phyloP scores from a whole-genome alignment of 2,329 filamentous ascomycete species.

The Penicillium sp. region DNA sequence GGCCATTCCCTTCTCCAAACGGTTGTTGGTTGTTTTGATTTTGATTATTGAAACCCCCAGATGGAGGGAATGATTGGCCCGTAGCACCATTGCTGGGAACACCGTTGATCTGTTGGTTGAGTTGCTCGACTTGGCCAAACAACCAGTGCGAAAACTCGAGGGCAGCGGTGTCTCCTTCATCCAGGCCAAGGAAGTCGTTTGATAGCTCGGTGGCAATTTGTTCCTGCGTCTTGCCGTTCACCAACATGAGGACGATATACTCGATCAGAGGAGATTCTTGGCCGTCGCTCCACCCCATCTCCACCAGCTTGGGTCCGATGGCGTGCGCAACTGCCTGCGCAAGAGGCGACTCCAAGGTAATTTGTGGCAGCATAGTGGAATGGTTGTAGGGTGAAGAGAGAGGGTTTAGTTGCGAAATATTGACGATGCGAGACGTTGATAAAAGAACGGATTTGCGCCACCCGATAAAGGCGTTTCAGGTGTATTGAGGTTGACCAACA shows the following conservation, averaged over 20 bases:
- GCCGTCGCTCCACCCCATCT: constrained; percentile 88
- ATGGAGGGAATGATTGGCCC: constrained; percentile 35
- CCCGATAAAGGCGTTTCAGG: constrained; percentile 13
- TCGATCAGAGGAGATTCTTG: constrained; percentile 83
- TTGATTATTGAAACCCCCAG: constrained; percentile 23
- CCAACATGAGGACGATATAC: constrained; percentile 96
- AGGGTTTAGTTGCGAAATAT: constrained; percentile 1
- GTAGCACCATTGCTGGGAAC: constrained; percentile 22
- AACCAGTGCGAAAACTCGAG: constrained; percentile 87
- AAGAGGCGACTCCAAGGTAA: constrained; percentile 81
- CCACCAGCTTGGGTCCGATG: constrained; percentile 87
- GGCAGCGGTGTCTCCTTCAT: constrained; percentile 78
- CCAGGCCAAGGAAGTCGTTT: constrained; percentile 79
- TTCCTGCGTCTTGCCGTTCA: constrained; percentile 89
- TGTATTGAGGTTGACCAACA: constrained; percentile 1
- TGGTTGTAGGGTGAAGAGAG: background rate
- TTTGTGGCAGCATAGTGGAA: constrained; percentile 43
- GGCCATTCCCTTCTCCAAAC: constrained; percentile 39
- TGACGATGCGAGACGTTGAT: constrained; percentile 8
- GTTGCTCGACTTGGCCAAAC: constrained; percentile 77
- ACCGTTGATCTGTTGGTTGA: constrained; percentile 66
- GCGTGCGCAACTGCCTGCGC: constrained; percentile 78
- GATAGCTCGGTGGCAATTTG: constrained; percentile 87
- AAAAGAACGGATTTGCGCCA: constrained; percentile 19
- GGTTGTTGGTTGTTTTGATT: background rate